Evolutionary conservation across 257 asterid genomes (phyloP), one percentile per base, ranked within the genome.

Genomic region (Nyctanthes arbortristis): DNA sequence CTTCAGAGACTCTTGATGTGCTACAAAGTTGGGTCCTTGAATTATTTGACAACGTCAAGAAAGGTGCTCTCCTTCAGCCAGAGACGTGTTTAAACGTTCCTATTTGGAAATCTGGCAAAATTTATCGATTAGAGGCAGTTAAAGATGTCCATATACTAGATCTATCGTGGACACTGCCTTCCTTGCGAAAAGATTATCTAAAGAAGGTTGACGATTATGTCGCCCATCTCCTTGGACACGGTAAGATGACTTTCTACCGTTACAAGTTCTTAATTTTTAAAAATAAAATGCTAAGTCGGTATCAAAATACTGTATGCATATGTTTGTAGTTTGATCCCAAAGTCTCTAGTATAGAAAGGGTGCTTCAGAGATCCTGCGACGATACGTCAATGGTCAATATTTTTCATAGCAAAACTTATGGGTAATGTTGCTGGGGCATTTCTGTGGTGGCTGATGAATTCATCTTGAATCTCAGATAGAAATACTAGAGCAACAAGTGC

Each of bases 171-270:
- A 84, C 95, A 40, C 72, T 94, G 80, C 99, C 97, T 80, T 91
- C 95, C 55, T 80, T 94, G 64, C 85, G 86, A 68, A 87, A 85
- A 67, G 96, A 88, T 69, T 94, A 94, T 75, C 66, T 82, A 81
- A 94, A 85, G 81, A 94, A 88, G 81, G 88, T 90, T 75, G 99
- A 91, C 83, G 97, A 94, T 75, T 94, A 94, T 79, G 78, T 91
- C 22, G 94, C 96, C 76, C 96, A 91, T 84, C 90, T 94, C 56
- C 96, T 91, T 74, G 99, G 99, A 20, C 96, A 94, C 75, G 99
- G 99, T 91, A 80, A 82, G 83, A 40, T 70, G 70, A 64, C 63
- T 52, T 57, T 67, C 60, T 72, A 55, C 36, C 70, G 20, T 61
- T 57, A 47, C 28, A 30, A 65, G 65, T 66, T 72, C 40, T 49